Percentiles rank a stretch among this genome's conserved stretches.
phyloP scores from a whole-genome alignment of 2,329 filamentous ascomycete species.

The Ustulina deusta region DNA sequence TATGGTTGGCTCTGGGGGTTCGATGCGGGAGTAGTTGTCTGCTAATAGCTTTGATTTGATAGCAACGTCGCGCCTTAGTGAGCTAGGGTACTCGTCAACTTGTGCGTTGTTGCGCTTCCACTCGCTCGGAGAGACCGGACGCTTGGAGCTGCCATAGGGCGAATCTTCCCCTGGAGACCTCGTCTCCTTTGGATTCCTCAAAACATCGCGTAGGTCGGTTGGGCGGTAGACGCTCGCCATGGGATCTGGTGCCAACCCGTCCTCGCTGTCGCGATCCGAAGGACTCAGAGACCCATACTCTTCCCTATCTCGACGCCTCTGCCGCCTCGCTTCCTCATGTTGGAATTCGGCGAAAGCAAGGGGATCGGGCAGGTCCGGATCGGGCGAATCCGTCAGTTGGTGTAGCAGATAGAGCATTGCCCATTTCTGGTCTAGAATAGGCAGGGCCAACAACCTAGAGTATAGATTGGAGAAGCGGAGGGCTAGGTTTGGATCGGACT shows the following conservation, averaged over 20 bases:
- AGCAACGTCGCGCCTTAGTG: conserved; percentile 62
- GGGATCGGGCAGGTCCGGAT: conserved; percentile 63
- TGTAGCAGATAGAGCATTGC: conserved; percentile 93
- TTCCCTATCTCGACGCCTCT: conserved; percentile 37
- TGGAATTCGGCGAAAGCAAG: conserved; percentile 50
- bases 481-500: conserved; percentile 81
- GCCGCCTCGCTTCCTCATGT: conserved; percentile 45
- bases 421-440: conserved; percentile 96
- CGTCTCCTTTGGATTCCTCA: conserved; percentile 47
- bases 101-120: conserved; percentile 49
- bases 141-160: conserved; percentile 24
- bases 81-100: conserved; percentile 36
- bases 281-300: conserved; percentile 44
- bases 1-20: conserved; percentile 74
- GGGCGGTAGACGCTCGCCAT: conserved; percentile 43
- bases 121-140: conserved; percentile 41
- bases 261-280: conserved; percentile 41
- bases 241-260: conserved; percentile 34
- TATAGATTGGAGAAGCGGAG: conserved; percentile 91
- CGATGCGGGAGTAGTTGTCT: conserved; percentile 66
- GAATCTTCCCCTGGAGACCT: conserved; percentile 42
- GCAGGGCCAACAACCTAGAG: conserved; percentile 87
- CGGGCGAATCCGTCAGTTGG: conserved; percentile 78
- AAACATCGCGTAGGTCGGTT: conserved; percentile 48
- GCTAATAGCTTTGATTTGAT: conserved; percentile 69